Base-by-base conservation (phyloP, 2,329 filamentous ascomycete genomes). In the Botryotinia convoluta region DNA sequence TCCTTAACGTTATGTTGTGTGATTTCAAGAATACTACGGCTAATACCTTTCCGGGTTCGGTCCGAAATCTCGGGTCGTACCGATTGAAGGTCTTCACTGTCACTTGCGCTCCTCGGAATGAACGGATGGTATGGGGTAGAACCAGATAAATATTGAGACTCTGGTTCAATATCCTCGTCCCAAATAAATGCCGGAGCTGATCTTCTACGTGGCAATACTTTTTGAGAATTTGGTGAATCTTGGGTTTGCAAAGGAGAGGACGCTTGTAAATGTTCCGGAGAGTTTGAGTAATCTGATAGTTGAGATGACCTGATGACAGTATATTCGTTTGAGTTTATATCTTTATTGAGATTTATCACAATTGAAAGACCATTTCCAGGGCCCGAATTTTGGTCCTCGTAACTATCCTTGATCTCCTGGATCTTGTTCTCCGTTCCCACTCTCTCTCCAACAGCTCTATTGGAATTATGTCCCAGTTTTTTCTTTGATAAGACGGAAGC, bases 361-460 rank as follows among this genome's bases (percentile, higher is more conserved):
- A 78, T 71, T 44, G 73, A 26, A 9, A 65, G 29, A 59, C 32
- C 44, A 48, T 61, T 39, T 9, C 39, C 69, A 26, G n/a, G 37
- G 42, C 64, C 75, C 18, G 73, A 69, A 26, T 69, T 42, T 39
- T 75, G 75, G 35, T 77, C 75, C 71, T 79, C 77, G 77, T 78
- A 78, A 44, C 74, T 77, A 74, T 79, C 77, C 51, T 75, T 76
- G 22, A 79, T 78, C 63, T 78, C 78, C 26, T 32, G 32, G 32
- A 29, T 26, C 60, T 54, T 57, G 32, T 57, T 73, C 63, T 51
- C 68, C 37, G 35, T 32, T 61, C 61, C 74, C 59, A 74, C 72
- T 45, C 72, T 75, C 26, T 71, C 72, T 45, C 65, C 74, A 18
- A 71, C 60, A 60, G 74, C 74, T 45, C 73, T 74, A 61, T 62